phyloP scores from a whole-genome alignment of 371 early-diverging fungal species.

The Ecytonucleospora hepatopenaei region DNA sequence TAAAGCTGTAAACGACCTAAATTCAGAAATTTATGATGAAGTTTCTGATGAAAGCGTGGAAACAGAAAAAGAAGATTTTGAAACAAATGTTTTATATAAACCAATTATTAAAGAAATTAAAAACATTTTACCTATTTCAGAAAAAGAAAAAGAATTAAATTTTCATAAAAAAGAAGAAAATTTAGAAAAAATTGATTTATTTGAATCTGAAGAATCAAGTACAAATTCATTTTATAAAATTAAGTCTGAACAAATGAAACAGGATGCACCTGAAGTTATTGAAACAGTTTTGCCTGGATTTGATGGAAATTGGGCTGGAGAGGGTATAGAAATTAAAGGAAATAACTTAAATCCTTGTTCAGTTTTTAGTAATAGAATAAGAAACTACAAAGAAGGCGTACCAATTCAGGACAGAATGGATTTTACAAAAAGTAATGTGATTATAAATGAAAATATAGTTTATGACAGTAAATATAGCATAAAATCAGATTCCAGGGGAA shows the following conservation, averaged over 20 bases:
- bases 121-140: no score
- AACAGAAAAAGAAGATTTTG: slow-evolving; percentile 7
- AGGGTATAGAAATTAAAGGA: slow-evolving; percentile 34
- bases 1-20: slow-evolving; percentile 12
- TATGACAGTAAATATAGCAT: slow-evolving; percentile 41
- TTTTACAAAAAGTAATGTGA: slow-evolving; percentile 47
- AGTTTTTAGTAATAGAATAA: slow-evolving; percentile 45
- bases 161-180: slow-evolving; percentile 4
- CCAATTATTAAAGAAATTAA: no score
- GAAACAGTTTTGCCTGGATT: slow-evolving; percentile 53
- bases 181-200: slow-evolving; percentile 15
- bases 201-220: slow-evolving; percentile 2
- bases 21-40: not conserved
- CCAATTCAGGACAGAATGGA: slow-evolving; percentile 50
- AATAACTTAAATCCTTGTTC: no score
- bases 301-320: slow-evolving; percentile 51
- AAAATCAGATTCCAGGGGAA: no score
- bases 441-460: slow-evolving; percentile 48
- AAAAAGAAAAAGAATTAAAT: not conserved
- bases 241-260: slow-evolving; percentile 30
- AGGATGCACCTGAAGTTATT: slow-evolving; percentile 40
- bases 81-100: no score
- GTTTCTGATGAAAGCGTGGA: slow-evolving; percentile 5
- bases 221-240: slow-evolving; percentile 47
- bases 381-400: slow-evolving; percentile 42